Conservation (phyloP, 768 basidiomycete genomes). For the Steccherinum ochraceum region DNA sequence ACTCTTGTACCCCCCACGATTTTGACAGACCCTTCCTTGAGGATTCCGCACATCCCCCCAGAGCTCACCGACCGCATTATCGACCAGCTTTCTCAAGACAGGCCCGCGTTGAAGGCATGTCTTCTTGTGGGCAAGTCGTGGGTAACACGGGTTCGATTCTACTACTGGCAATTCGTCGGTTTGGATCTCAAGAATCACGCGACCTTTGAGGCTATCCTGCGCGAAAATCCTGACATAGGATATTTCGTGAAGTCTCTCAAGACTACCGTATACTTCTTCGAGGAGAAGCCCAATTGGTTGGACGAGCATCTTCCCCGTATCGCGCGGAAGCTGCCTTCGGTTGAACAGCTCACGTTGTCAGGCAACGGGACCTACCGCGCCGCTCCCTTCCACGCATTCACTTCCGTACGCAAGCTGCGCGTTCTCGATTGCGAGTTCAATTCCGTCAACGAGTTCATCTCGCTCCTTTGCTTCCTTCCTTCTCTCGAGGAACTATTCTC, state of each 20-base stretch:
- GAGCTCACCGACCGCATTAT: not conserved
- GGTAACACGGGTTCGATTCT: slow-evolving; percentile 1
- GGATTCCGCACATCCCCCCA: not conserved
- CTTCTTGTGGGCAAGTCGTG: not conserved
- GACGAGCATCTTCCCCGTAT: slow-evolving; percentile 6
- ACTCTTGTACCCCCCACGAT: not conserved
- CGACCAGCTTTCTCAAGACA: not conserved
- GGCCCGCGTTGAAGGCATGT: not conserved
- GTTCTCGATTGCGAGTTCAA: slow-evolving; percentile 8
- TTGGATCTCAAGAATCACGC: slow-evolving; percentile 6
- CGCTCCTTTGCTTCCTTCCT: slow-evolving; percentile 7
- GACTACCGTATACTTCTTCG: slow-evolving; percentile 3
- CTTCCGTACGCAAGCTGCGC: slow-evolving; percentile 1
- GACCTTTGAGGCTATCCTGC: slow-evolving; percentile 5
- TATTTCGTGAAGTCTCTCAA: slow-evolving; percentile 5
- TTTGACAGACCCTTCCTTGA: not conserved
- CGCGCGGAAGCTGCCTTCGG: slow-evolving; percentile 7
- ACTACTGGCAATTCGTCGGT: slow-evolving; percentile 6
- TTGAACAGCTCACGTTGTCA: slow-evolving; percentile 3
- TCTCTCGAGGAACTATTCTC: slow-evolving; percentile 4
- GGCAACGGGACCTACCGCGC: slow-evolving; percentile 9
- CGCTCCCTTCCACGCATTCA: slow-evolving; percentile 7
- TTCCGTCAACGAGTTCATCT: slow-evolving; percentile 7
- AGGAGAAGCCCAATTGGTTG: slow-evolving; percentile 8
- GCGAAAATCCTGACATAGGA: slow-evolving; percentile 3